Percentiles rank a stretch among this genome's conserved stretches.
phyloP scores from a whole-genome alignment of 1,284 basidiomycete genomes.

The Xerocomus nothofagi region DNA sequence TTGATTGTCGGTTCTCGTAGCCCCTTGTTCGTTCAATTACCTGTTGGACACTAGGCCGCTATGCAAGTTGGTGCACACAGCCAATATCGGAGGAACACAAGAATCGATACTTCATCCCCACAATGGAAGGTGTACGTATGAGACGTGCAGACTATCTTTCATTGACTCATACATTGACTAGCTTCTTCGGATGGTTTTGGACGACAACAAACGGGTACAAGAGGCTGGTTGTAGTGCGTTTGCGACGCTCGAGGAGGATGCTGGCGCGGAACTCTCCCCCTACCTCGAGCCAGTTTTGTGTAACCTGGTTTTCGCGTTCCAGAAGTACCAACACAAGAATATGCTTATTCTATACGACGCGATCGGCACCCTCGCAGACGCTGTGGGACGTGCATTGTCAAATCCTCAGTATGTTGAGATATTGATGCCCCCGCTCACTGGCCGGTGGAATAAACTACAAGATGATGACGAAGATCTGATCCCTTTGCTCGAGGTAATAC shows the following conservation, averaged over 20 bases:
- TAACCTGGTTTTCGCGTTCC: conserved; percentile 94
- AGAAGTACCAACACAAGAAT: conserved; percentile 99
- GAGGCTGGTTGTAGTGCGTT: conserved; percentile 99
- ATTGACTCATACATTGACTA: conserved; percentile 34
- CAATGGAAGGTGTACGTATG: conserved; percentile 91
- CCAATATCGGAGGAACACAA: conserved; percentile 83
- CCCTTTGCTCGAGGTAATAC: conserved; percentile 84
- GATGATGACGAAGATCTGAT: conserved; percentile 94
- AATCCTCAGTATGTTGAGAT: conserved; percentile 90
- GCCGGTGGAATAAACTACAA: conserved; percentile 85
- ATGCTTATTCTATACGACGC: conserved; percentile 98
- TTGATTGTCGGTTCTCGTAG: conserved; percentile 39
- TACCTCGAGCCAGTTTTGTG: conserved; percentile 94
- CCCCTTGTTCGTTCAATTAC: conserved; percentile 98
- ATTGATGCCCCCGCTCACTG: conserved; percentile 93
- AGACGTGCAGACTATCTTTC: conserved; percentile 1
- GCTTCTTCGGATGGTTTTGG: conserved; percentile 97
- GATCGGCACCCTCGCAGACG: conserved; percentile 95
- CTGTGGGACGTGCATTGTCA: conserved; percentile 87
- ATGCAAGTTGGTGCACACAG: conserved; percentile 94
- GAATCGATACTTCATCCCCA: conserved; percentile 90
- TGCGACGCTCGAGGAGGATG: conserved; percentile 98
- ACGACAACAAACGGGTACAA: conserved; percentile 99
- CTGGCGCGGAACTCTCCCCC: conserved; percentile 85
- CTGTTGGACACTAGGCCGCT: conserved; percentile 99